Evolutionary conservation across 345 rosid genomes (phyloP), one percentile per base, ranked within the genome.

Genomic region (Lepidium aucheri): DNA sequence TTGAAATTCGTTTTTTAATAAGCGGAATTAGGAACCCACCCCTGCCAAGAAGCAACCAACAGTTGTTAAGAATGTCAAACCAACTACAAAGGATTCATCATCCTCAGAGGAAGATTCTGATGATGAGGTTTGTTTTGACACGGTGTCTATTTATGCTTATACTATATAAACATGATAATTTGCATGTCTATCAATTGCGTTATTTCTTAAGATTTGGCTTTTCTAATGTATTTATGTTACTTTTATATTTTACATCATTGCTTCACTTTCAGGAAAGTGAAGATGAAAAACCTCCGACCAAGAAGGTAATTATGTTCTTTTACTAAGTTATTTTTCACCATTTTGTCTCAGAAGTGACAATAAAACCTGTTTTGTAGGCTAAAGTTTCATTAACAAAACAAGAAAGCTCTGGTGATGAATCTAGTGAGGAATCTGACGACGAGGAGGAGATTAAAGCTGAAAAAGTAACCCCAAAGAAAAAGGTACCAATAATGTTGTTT

Each of bases 401-500:
- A 58, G 83, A 78, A 69, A 82, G 76, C 67, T 81, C 78, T 53
- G 68, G 77, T 57, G 83, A 74, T 18, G 85, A 83, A 18, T 56
- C 71, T 65, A 51, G 63, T 35, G 87, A 85, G 17, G 78, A 68
- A 26, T 76, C 78, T 13, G 72, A 69, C 36, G 56, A 83, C 34
- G 81, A 76, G 39, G 56, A 83, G 39, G 81, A 76, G 39, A 79
- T 84, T 64, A 51, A 74, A 60, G 86, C 81, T 15, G 84, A 81
- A 34, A 79, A 79, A 67, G 62, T 74, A 60, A 74, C 78, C 9
- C 75, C 81, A 11, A 80, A 84, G 80, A 83, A 82, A 78, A 82
- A 68, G 50, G 80, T 82, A 33, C 51, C n/a, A 54, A 17, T 14
- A 18, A 20, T 32, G 15, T 47, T 64, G 24, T 57, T 14, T 16